A percentile compares a stretch with the other conserved stretches of the same genome.
phyloP scores from a whole-genome alignment of 176 grass and related monocot genomes.

The Ampelocalamus luodianensis region DNA sequence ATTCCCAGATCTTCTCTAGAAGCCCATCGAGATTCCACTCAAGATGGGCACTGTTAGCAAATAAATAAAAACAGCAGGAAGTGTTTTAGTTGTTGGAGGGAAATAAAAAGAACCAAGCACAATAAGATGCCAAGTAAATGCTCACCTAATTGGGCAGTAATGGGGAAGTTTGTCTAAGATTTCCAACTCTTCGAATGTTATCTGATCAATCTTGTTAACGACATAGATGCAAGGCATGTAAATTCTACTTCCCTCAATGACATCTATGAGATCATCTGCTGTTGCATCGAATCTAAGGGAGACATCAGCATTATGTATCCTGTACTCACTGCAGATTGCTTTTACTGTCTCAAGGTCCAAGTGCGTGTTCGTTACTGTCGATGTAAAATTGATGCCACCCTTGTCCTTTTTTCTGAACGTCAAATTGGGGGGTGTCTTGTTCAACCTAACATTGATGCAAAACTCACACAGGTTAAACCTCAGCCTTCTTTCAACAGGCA shows the following conservation, averaged over 20 bases:
- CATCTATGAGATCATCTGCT: conserved; percentile 96
- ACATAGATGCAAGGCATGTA: conserved; percentile 97
- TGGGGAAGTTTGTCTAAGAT: conserved; percentile 98
- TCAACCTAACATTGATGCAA: conserved; percentile 69
- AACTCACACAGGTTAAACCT: conserved; percentile 25
- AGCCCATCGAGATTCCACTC: conserved; percentile 96
- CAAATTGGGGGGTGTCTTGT: conserved; percentile 95
- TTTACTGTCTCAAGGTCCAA: conserved; percentile 97
- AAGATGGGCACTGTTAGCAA: conserved; percentile 68
- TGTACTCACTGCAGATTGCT: conserved; percentile 95
- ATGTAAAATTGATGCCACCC: conserved; percentile 97
- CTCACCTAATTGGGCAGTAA: conserved; percentile 93
- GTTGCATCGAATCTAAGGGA: conserved; percentile 93
- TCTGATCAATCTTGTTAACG: conserved; percentile 97
- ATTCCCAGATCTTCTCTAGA: conserved; percentile 90
- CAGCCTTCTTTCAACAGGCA: conserved; percentile 14
- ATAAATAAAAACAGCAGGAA: not conserved
- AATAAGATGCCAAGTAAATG: conserved; percentile 29
- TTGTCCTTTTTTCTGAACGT: conserved; percentile 93
- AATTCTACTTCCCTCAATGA: conserved; percentile 94
- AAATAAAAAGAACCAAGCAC: conserved; percentile 10
- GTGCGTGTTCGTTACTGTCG: conserved; percentile 81
- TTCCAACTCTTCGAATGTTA: conserved; percentile 95
- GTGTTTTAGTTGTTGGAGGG: not conserved
- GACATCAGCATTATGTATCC: conserved; percentile 94